Evolutionary conservation across 345 rosid species (phyloP), one percentile per base, ranked within the genome.

Genomic region (Moringa oleifera): DNA sequence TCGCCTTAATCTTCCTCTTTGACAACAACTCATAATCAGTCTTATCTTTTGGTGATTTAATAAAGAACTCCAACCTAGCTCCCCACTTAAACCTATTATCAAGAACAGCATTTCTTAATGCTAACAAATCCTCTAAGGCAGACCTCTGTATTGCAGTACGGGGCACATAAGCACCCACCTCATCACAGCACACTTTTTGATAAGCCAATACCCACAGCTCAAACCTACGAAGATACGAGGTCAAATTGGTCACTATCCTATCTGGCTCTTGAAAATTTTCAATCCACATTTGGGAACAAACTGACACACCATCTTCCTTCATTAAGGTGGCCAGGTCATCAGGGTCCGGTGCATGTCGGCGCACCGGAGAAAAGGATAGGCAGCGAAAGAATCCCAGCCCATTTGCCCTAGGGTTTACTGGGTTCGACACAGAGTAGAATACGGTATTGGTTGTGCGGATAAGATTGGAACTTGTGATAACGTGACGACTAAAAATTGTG

Each of bases 51-150:
- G 97, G 99, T 12, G 99, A 94, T 78, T 86, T 90, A 6, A 94
- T 82, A 61, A 80, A 85, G 64, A 90, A 94, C 51, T 90, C 79
- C 66, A 94, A 74, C 77, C 99, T 87, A 58, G 99, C 84, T 53
- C 99, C 99, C 97, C 95, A 94, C 71, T 81, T 88, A 69, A 88
- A 94, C 77, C 95, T 84, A 69, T 78, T 79, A 77, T 94, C 99
- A 68, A 94, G 97, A 78, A 88, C 95, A 5, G 97, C 89, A 70
- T 94, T 94, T 65, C 97, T 70, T 21, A 88, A 78, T 7, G 88
- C 91, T 28, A 94, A 78, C 55, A 94, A 67, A 74, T 88, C 93
- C 81, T 94, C 96, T 73, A 90, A 66, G 0, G 85, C 95, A 12
- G 95, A 66, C 71, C 90, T 81, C 18, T 86, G 85, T 61, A 91